These are phyloP conservation scores for sorghum (Sorghum bicolor) DNA, from an alignment of 176 grass and related monocot species.

Conservation along the genomic window Sorghum_bicolor_NCBIv3 NC_012878.2:52298001-52298500, in stretches of 20 bases:
- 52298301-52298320: not conserved
- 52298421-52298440: not conserved
- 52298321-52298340: not conserved
- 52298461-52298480: not conserved
- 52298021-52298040: not conserved
- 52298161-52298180: not conserved
- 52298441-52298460: no score
- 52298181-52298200: not conserved
- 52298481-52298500: not conserved
- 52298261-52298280: not conserved
- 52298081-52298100: not conserved
- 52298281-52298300: not conserved
- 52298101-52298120: not conserved
- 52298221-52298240: not conserved
- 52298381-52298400: not conserved
- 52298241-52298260: not conserved
- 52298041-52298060: not conserved
- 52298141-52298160: not conserved
- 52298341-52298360: not conserved
- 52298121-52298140: not conserved
- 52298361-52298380: not conserved
- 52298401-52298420: not conserved
- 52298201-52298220: not conserved
- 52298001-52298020: constrained; percentile 50
- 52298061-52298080: not conserved